Evolutionary conservation across 2,329 filamentous ascomycete genomes (phyloP).

Genomic region (Cryphonectria parasitica): DNA sequence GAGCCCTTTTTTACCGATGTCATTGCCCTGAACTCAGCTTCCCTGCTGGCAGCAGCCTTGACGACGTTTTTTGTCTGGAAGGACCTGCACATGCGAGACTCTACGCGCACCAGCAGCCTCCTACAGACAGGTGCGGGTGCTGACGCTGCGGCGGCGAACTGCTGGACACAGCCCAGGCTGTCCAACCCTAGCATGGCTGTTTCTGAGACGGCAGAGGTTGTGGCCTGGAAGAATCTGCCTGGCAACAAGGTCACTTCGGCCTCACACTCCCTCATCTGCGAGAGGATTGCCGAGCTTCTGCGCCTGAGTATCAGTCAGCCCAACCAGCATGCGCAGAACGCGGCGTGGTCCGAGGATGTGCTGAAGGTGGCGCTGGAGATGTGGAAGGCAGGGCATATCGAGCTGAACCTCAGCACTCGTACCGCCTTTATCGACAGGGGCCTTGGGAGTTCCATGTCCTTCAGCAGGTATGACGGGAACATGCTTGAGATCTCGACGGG

Average conservation of each 20-base stretch:
- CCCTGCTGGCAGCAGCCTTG: constrained; percentile 37
- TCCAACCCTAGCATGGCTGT: constrained; percentile 28
- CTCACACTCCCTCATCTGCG: constrained; percentile 29
- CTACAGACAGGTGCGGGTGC: neutral
- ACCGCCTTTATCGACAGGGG: constrained; percentile 36
- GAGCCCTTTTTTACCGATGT: constrained; percentile 40
- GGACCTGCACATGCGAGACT: constrained; percentile 32
- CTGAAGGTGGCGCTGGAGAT: constrained; percentile 33
- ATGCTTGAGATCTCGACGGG: constrained; percentile 35
- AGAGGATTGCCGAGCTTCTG: constrained; percentile 33
- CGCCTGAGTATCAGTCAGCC: constrained; percentile 31
- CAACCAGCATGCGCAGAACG: constrained; percentile 29
- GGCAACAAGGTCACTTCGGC: constrained; percentile 27
- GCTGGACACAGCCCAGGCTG: constrained; percentile 22
- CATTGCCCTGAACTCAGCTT: constrained; percentile 38
- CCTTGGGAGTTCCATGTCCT: constrained; percentile 34
- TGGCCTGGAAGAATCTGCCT: constrained; percentile 26
- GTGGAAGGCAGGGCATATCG: constrained; percentile 34
- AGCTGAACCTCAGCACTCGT: constrained; percentile 33
- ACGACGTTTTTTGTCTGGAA: constrained; percentile 40
- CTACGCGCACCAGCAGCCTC: neutral
- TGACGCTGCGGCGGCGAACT: neutral
- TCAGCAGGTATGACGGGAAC: constrained; percentile 33
- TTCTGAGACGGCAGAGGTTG: constrained; percentile 29
- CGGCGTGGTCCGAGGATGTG: constrained; percentile 32